phyloP scores from a whole-genome alignment of 2,329 filamentous ascomycete species.

The Fusarium humuli region DNA sequence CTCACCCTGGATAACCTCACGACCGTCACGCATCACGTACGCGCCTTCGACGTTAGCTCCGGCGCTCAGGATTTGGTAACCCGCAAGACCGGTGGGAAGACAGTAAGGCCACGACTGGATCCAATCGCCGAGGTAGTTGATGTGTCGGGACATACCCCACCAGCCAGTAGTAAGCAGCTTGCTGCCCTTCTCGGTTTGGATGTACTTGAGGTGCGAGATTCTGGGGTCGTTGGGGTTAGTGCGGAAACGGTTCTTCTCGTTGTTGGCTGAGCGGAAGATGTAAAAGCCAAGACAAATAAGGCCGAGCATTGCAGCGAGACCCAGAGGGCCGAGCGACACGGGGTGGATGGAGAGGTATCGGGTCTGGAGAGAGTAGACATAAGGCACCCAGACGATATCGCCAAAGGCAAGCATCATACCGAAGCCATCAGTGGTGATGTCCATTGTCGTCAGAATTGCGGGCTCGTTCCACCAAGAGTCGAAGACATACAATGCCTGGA shows the following conservation, averaged over 20 bases:
- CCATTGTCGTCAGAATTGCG: conserved; percentile 91
- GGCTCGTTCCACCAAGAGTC: conserved; percentile 90
- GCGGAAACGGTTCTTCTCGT: conserved; percentile 94
- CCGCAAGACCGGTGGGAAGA: conserved; percentile 85
- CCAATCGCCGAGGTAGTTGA: conserved; percentile 98
- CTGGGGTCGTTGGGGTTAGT: conserved; percentile 84
- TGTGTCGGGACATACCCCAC: conserved; percentile 93
- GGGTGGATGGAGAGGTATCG: conserved; percentile 88
- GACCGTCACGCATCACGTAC: conserved; percentile 68
- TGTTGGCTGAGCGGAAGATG: conserved; percentile 95
- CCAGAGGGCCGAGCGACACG: conserved; percentile 76
- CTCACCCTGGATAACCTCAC: conserved; percentile 76
- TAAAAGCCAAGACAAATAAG: conserved; percentile 81
- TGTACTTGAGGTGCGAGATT: conserved; percentile 84
- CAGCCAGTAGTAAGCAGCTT: conserved; percentile 87
- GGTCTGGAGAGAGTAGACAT: conserved; percentile 85
- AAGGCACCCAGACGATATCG: conserved; percentile 92
- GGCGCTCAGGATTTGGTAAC: conserved; percentile 76
- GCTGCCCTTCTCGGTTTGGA: conserved; percentile 85
- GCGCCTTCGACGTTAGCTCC: conserved; percentile 64
- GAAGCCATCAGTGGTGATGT: conserved; percentile 92
- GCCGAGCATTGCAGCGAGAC: conserved; percentile 72
- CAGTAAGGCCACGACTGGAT: conserved; percentile 92
- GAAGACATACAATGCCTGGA: conserved; percentile 85
- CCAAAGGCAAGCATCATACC: conserved; percentile 96